Conservation (phyloP, 306 rosid species). For the Prunus fruticosa region DNA sequence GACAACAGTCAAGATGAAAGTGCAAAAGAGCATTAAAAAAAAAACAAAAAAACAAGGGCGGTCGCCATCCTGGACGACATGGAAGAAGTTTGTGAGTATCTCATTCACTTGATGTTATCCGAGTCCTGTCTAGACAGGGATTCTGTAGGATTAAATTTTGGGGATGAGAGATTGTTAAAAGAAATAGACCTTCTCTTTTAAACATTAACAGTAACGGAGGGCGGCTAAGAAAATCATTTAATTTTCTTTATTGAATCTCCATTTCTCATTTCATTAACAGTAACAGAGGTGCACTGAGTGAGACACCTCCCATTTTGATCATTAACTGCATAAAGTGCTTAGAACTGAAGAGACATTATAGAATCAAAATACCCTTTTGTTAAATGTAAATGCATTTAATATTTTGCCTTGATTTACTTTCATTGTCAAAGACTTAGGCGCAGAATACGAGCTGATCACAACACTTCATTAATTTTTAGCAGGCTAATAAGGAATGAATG, state of each 20-base stretch:
- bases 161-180: conserved; percentile 40
- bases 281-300: no score
- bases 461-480: no score
- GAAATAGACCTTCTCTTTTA: conserved; percentile 69
- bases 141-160: conserved; percentile 32
- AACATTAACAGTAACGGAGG: conserved; percentile 40
- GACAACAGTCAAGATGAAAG: conserved; percentile 30
- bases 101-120: conserved; percentile 60
- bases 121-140: conserved; percentile 31
- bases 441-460: no score
- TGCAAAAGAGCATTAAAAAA: conserved; percentile 22
- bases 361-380: no score
- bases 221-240: conserved; percentile 8
- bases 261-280: no score
- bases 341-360: not conserved
- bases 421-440: no score
- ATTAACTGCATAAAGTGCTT: conserved; percentile 16
- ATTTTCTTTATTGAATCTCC: not conserved
- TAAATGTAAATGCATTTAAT: no score
- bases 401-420: no score
- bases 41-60: not conserved
- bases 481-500: no score
- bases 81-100: conserved; percentile 55
- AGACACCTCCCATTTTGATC: no score
- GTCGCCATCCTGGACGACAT: conserved; percentile 27